A percentile compares a stretch with the other conserved stretches of the same genome.
phyloP scores from a whole-genome alignment of 441 rosid species.

The Euphorbia celastroides region DNA sequence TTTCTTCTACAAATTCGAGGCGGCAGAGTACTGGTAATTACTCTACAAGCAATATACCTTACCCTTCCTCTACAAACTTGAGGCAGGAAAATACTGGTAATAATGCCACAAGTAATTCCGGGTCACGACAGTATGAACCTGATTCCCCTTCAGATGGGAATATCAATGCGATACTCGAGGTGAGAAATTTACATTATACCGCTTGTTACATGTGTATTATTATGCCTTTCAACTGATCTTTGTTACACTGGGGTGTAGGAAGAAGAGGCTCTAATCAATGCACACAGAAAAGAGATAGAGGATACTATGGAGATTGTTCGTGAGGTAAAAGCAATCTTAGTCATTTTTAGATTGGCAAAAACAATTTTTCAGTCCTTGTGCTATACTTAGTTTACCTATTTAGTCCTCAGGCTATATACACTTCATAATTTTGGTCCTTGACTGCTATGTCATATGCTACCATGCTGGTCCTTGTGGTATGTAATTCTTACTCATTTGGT shows the following conservation, averaged over 20 bases:
- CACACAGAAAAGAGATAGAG: slow-evolving; percentile 97
- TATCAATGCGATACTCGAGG: slow-evolving; percentile 84
- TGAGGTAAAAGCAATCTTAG: slow-evolving; percentile 50
- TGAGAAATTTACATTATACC: slow-evolving; percentile 25
- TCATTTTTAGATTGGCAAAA: not conserved
- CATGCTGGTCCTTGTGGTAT: too few species aligned
- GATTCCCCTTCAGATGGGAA: slow-evolving; percentile 62
- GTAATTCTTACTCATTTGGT: too few species aligned
- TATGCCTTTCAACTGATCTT: too few species aligned
- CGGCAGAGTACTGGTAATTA: slow-evolving; percentile 35
- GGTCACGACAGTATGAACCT: slow-evolving; percentile 41
- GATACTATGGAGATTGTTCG: slow-evolving; percentile 98
- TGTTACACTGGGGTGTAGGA: slow-evolving; percentile 48
- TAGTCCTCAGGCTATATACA: too few species aligned
- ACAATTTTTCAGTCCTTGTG: too few species aligned
- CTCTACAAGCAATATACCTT: slow-evolving; percentile 40
- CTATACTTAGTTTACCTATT: too few species aligned
- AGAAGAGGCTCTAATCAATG: slow-evolving; percentile 88
- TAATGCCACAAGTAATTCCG: too few species aligned
- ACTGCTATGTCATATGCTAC: too few species aligned
- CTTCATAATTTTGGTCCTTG: too few species aligned
- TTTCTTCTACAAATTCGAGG: slow-evolving; percentile 35
- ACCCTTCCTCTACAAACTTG: slow-evolving; percentile 35
- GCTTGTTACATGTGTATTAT: not conserved
- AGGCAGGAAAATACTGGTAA: slow-evolving; percentile 39